Evolutionary conservation across 164 flowering plant genomes (phyloP).

Genomic region (Amborella trichopoda): DNA sequence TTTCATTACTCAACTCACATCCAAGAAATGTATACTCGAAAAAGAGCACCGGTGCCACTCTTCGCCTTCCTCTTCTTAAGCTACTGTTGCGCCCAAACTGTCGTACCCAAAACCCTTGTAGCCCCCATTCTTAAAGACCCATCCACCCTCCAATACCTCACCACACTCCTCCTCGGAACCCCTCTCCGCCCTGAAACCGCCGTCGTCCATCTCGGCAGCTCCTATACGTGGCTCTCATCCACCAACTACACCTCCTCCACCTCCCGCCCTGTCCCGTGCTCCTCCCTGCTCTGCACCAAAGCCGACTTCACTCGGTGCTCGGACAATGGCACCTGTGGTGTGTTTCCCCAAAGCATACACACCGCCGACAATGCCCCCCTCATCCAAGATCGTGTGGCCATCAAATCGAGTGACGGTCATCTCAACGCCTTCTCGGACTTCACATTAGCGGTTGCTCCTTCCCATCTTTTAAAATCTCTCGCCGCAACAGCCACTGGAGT

Average conservation of each 20-base stretch:
- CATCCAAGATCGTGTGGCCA: constrained; percentile 7
- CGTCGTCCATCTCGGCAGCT: constrained; percentile 17
- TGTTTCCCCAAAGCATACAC: constrained; percentile 9
- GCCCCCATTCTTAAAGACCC: constrained; percentile 21
- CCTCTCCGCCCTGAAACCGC: constrained; percentile 13
- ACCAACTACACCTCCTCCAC: constrained; percentile 13
- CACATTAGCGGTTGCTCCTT: constrained; percentile 16
- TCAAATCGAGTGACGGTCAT: constrained; percentile 17
- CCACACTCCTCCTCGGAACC: constrained; percentile 13
- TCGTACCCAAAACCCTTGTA: constrained; percentile 13
- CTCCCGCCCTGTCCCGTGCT: constrained; percentile 11
- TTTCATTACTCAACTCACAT: too few species aligned
- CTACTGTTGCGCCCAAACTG: constrained; percentile 1
- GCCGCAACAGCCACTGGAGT: constrained; percentile 10
- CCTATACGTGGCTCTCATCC: constrained; percentile 20
- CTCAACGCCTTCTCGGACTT: constrained; percentile 9
- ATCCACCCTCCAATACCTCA: constrained; percentile 16
- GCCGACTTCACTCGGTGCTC: constrained; percentile 7
- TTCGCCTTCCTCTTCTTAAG: neutral
- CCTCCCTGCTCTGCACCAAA: constrained; percentile 16
- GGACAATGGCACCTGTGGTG: constrained; percentile 17
- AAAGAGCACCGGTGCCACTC: too few species aligned
- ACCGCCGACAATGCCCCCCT: constrained; percentile 6
- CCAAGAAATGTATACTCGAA: too few species aligned
- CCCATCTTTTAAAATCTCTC: constrained; percentile 15